Evolutionary conservation across 1,284 basidiomycete species (phyloP).

Genomic region (Ustanciosporium gigantosporum): DNA sequence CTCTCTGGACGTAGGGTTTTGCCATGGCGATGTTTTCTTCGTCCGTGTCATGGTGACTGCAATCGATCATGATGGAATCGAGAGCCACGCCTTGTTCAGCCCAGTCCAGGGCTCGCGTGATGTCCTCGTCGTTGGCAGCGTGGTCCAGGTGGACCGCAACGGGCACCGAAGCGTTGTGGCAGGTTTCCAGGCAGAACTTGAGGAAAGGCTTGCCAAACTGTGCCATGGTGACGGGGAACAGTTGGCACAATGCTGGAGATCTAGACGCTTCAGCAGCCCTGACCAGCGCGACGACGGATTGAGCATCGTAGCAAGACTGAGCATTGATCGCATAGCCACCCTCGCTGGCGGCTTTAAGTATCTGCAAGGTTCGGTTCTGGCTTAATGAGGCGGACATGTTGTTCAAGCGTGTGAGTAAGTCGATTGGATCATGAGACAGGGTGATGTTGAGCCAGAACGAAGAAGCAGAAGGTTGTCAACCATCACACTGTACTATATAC

Average conservation of each 20-base stretch:
- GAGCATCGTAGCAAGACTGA: slow-evolving; percentile 33
- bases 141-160: slow-evolving; percentile 43
- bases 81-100: slow-evolving; percentile 25
- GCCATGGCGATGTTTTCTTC: slow-evolving; percentile 41
- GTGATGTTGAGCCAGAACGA: no score
- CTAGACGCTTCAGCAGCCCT: slow-evolving; percentile 15
- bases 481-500: no score
- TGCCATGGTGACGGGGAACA: slow-evolving; percentile 41
- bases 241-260: slow-evolving; percentile 29
- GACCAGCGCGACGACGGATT: slow-evolving; percentile 31
- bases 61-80: slow-evolving; percentile 45
- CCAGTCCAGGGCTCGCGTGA: slow-evolving; percentile 17
- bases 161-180: slow-evolving; percentile 27
- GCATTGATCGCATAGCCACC: slow-evolving; percentile 36
- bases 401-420: no score
- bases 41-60: slow-evolving; percentile 30
- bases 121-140: slow-evolving; percentile 31
- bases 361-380: slow-evolving; percentile 33
- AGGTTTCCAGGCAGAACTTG: slow-evolving; percentile 15
- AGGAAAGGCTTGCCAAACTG: slow-evolving; percentile 40
- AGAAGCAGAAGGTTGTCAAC: no score
- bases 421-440: no score
- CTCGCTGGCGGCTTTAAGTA: slow-evolving; percentile 13
- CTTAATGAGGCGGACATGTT: no score
- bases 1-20: slow-evolving; percentile 38